A percentile compares a stretch with the other conserved stretches of the same genome.
phyloP scores from a whole-genome alignment of 2,329 filamentous ascomycete genomes.

The Xylaria sp. region DNA sequence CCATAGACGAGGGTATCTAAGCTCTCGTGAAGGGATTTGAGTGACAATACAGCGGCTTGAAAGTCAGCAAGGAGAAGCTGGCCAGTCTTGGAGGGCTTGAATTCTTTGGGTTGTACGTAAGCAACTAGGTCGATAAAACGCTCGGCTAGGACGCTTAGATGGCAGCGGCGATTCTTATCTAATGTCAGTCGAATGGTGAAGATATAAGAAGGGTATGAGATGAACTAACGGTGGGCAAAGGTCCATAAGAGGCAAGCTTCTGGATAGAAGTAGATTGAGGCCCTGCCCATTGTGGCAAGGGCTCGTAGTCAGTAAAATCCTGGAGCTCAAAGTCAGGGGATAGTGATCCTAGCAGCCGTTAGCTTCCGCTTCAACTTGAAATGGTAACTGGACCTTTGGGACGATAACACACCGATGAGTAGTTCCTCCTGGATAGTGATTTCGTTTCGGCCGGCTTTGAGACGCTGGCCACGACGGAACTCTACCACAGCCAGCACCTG shows the following conservation, averaged over 20 bases:
- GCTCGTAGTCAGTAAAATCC: conserved; percentile 58
- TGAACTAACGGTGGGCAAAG: conserved; percentile 54
- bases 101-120: conserved; percentile 55
- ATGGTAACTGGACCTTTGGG: not conserved
- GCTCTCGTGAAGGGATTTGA: conserved; percentile 19
- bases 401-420: conserved; percentile 51
- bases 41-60: conserved; percentile 50
- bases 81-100: conserved; percentile 52
- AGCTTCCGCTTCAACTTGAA: not conserved
- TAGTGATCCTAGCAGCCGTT: conserved; percentile 5
- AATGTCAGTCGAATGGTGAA: not conserved
- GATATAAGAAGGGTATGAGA: not conserved
- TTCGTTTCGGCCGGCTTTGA: conserved; percentile 48
- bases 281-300: conserved; percentile 55
- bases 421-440: conserved; percentile 49
- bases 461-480: conserved; percentile 52
- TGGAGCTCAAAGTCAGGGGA: conserved; percentile 38
- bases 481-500: conserved; percentile 59
- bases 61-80: conserved; percentile 50
- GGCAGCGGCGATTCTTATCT: conserved; percentile 54
- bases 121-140: conserved; percentile 56
- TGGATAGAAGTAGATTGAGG: conserved; percentile 47
- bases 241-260: conserved; percentile 55
- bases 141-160: conserved; percentile 56
- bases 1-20: conserved; percentile 22